Percentiles rank a stretch among this genome's conserved stretches.
phyloP scores from a whole-genome alignment of 169 alveolate species.

The Cryptosporidium canis region DNA sequence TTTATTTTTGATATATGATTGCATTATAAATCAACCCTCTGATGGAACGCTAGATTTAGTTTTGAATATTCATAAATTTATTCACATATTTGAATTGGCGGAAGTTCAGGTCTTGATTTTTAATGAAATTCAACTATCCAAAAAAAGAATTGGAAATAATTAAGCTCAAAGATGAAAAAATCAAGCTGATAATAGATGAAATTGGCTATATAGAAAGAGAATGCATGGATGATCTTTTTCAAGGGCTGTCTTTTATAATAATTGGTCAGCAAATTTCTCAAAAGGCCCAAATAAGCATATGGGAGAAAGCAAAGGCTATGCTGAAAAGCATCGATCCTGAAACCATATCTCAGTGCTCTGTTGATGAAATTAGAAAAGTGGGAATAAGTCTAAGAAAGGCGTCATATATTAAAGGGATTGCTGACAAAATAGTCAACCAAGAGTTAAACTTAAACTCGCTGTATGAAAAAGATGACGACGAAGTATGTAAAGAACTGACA shows the following conservation, averaged over 20 bases:
- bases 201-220: neutral
- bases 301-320: neutral
- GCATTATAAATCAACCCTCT: no score
- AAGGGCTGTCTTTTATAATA: neutral
- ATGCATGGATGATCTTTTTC: neutral
- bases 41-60: no score
- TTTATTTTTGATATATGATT: no score
- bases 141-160: neutral
- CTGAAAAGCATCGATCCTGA: neutral
- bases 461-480: constrained; percentile 1
- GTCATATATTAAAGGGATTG: neutral
- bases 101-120: no score
- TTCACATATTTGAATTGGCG: no score
- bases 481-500: neutral
- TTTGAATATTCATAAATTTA: no score
- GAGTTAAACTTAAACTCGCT: neutral
- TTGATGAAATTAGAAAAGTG: neutral
- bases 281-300: neutral
- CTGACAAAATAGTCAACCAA: neutral
- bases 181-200: neutral
- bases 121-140: neutral
- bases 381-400: neutral
- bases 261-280: neutral
- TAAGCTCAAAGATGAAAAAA: neutral
- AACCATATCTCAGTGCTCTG: neutral